phyloP scores from a whole-genome alignment of 2,329 filamentous ascomycete species.

The Cordyceps cateniannulata region DNA sequence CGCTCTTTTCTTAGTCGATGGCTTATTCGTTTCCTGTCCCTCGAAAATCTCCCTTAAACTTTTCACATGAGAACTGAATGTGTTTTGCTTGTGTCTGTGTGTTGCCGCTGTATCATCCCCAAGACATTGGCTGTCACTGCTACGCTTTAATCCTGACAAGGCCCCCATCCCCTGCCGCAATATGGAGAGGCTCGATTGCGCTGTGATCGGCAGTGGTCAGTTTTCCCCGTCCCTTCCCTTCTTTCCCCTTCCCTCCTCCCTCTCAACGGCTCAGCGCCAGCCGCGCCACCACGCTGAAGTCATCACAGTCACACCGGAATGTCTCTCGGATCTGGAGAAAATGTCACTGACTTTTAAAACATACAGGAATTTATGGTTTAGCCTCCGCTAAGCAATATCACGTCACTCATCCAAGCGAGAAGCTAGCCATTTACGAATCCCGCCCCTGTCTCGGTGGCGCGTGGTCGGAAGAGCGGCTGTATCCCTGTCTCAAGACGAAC shows the following conservation, averaged over 20 bases:
- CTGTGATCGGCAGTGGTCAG: slow-evolving; percentile 49
- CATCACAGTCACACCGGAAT: neutral
- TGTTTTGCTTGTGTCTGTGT: neutral
- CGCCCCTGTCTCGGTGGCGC: slow-evolving; percentile 56
- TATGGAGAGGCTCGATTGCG: slow-evolving; percentile 41
- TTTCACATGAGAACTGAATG: no score
- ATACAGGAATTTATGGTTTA: slow-evolving; percentile 48
- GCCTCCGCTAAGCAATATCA: slow-evolving; percentile 55
- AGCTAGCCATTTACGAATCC: slow-evolving; percentile 52
- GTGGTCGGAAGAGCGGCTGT: slow-evolving; percentile 61
- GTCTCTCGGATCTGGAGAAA: neutral
- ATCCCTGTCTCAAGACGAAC: slow-evolving; percentile 65
- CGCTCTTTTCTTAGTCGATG: no score
- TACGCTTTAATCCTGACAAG: neutral
- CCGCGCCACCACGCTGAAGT: neutral
- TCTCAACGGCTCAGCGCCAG: neutral
- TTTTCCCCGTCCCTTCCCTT: neutral
- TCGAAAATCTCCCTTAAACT: no score
- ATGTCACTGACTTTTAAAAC: neutral
- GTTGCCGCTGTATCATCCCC: neutral
- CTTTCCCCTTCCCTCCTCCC: slow-evolving; percentile 1
- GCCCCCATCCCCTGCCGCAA: neutral
- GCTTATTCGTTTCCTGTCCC: no score
- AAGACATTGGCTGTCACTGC: neutral
- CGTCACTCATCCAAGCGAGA: slow-evolving; percentile 49